Percentiles rank a stretch among this genome's conserved stretches.
Evolutionary conservation across 441 rosid genomes (phyloP).

Genomic region (Corymbia calophylla): DNA sequence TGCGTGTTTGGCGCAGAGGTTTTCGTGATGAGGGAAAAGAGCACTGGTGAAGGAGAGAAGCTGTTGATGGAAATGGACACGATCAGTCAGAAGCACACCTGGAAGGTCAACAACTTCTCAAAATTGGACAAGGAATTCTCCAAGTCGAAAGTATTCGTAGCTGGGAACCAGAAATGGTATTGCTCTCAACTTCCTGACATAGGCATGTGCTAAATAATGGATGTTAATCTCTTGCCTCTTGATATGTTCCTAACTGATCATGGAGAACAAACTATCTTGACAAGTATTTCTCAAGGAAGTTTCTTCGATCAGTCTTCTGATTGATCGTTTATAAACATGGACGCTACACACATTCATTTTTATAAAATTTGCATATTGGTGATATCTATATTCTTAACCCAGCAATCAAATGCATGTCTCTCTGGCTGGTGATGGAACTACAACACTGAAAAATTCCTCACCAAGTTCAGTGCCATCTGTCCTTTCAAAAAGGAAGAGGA

Average conservation of each 20-base stretch:
- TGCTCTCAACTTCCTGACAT: neutral
- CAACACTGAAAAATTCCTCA: neutral
- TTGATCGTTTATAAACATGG: neutral
- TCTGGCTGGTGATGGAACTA: neutral
- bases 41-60: neutral
- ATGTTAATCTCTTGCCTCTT: neutral
- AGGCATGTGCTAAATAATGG: neutral
- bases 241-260: neutral
- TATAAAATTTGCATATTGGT: neutral
- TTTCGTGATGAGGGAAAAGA: neutral
- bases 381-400: neutral
- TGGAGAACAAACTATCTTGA: neutral
- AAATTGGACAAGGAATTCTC: neutral
- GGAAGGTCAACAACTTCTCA: neutral
- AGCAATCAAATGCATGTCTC: neutral
- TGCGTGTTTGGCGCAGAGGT: rapidly evolving
- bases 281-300: neutral
- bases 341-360: neutral
- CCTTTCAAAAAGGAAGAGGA: neutral
- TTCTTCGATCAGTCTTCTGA: neutral
- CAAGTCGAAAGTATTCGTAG: rapidly evolving
- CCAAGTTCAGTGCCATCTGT: neutral
- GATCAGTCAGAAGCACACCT: neutral
- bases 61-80: neutral
- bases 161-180: neutral